Conservation (phyloP, 768 basidiomycete genomes). For the Cystobasidium onofrii region DNA sequence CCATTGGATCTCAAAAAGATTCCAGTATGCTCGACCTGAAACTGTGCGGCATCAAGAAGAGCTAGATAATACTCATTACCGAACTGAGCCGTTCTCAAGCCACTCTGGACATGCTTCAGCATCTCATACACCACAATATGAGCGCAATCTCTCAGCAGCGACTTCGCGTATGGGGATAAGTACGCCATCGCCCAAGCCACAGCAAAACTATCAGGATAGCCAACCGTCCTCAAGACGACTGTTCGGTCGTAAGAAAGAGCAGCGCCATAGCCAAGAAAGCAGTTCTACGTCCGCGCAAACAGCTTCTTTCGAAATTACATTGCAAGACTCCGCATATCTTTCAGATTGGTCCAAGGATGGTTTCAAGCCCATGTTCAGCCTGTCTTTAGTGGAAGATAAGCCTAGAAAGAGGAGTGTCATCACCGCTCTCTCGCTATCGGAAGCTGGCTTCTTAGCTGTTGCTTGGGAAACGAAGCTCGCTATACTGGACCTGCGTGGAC, state of each 20-base stretch:
- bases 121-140: background rate
- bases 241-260: conserved; percentile 4
- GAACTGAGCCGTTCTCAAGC: background rate
- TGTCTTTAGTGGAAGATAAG: background rate
- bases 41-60: background rate
- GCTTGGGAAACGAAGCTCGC: conserved; percentile 59
- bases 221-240: background rate
- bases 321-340: conserved; percentile 52
- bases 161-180: background rate
- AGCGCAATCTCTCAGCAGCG: background rate
- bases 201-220: background rate
- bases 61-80: background rate
- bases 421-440: conserved; percentile 54
- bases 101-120: background rate
- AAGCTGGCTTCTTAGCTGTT: conserved; percentile 72
- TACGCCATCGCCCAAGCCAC: background rate
- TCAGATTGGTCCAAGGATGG: conserved; percentile 50
- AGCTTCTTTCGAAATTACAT: conserved; percentile 42
- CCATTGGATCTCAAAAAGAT: too few relatives aligned
- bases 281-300: background rate
- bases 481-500: conserved; percentile 67
- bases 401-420: background rate
- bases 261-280: background rate
- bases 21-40: conserved; percentile 6
- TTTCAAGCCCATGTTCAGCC: conserved; percentile 19